Conservation (phyloP, 306 rosid species). For the Cucurbita maxima region DNA sequence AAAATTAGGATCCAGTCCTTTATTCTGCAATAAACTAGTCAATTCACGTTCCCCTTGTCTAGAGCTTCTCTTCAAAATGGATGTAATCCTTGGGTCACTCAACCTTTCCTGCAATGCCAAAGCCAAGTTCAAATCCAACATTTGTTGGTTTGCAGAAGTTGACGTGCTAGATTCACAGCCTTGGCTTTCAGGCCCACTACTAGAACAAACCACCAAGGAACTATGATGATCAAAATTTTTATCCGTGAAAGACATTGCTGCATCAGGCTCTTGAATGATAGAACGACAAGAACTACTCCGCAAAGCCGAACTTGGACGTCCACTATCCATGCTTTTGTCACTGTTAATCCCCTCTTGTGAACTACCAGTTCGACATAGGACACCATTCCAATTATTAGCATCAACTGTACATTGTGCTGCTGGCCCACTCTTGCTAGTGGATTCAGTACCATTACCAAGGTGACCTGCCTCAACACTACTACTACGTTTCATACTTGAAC, state of each 20-base stretch:
- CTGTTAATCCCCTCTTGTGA: constrained; percentile 83
- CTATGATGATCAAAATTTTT: constrained; percentile 52
- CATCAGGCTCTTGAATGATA: constrained; percentile 73
- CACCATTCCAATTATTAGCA: constrained; percentile 65
- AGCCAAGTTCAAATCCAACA: constrained; percentile 74
- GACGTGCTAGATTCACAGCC: constrained; percentile 88
- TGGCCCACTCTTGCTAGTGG: constrained; percentile 42
- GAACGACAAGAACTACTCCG: constrained; percentile 93
- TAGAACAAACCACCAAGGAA: constrained; percentile 65
- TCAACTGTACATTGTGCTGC: constrained; percentile 44
- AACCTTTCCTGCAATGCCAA: constrained; percentile 91
- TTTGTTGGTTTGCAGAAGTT: constrained; percentile 79
- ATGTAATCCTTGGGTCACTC: constrained; percentile 90
- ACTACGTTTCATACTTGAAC: constrained; percentile 96
- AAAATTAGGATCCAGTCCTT: constrained; percentile 98
- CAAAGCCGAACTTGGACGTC: constrained; percentile 89
- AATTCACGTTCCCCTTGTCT: constrained; percentile 79
- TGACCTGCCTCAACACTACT: constrained; percentile 90
- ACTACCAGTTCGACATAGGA: constrained; percentile 45
- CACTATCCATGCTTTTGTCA: constrained; percentile 96
- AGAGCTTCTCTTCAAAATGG: constrained; percentile 61
- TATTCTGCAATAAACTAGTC: constrained; percentile 73
- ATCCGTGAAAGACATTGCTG: constrained; percentile 42
- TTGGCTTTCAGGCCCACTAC: constrained; percentile 89
- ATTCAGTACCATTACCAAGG: constrained; percentile 58